Percentiles rank a stretch among this genome's conserved stretches.
Conservation (phyloP, 176 grass and related monocot species). For the Juncus inflexus region DNA sequence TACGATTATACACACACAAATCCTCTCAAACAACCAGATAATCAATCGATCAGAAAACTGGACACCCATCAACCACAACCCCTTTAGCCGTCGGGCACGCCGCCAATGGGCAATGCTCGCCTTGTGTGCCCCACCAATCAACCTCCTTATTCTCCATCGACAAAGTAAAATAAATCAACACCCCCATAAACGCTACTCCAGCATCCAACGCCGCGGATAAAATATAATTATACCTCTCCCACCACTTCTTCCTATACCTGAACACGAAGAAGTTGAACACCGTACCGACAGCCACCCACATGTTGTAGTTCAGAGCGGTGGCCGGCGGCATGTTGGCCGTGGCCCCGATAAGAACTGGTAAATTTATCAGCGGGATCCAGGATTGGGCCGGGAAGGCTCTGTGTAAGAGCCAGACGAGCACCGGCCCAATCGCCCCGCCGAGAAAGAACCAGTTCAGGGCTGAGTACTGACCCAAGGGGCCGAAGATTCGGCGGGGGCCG, state of each 20-base stretch:
- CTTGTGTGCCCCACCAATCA: conserved; percentile 56
- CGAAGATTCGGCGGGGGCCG: conserved; percentile 83
- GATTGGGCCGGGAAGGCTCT: conserved; percentile 48
- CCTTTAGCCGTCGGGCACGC: conserved; percentile 71
- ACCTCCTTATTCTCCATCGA: conserved; percentile 35
- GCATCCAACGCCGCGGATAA: conserved; percentile 76
- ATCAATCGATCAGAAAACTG: conserved; percentile 38
- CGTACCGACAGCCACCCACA: conserved; percentile 56
- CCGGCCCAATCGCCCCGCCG: conserved; percentile 42
- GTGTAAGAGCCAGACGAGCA: conserved; percentile 56
- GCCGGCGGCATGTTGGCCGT: conserved; percentile 77
- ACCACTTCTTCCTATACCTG: conserved; percentile 70
- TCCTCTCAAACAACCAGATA: background rate
- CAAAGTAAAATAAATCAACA: conserved; percentile 67
- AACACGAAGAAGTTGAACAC: conserved; percentile 91
- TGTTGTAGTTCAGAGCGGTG: conserved; percentile 66
- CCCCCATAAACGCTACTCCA: conserved; percentile 83
- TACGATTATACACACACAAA: too few relatives aligned
- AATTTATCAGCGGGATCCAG: conserved; percentile 81
- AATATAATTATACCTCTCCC: conserved; percentile 91
- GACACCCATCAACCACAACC: conserved; percentile 48
- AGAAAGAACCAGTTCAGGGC: conserved; percentile 92
- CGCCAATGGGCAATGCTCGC: conserved; percentile 73
- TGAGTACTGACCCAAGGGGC: conserved; percentile 54
- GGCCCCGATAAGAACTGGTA: conserved; percentile 75